A percentile compares a stretch with the other conserved stretches of the same genome.
Conservation (phyloP, 306 rosid species). For the Betula pendula region DNA sequence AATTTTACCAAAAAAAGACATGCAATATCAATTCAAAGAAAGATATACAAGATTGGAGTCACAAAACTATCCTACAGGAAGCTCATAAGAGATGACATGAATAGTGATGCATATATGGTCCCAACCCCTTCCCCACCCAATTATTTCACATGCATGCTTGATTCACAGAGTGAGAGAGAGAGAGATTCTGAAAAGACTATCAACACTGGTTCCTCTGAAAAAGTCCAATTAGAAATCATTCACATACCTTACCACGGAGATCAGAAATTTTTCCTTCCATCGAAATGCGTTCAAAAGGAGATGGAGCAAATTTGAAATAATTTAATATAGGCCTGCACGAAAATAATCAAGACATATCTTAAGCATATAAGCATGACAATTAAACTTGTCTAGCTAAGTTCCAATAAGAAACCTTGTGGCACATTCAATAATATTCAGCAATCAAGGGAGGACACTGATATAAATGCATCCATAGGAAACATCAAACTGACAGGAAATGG, state of each 20-base stretch:
- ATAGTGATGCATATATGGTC: background rate
- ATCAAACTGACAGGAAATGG: background rate
- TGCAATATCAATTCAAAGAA: background rate
- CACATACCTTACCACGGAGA: slow-evolving; percentile 44
- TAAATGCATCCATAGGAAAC: background rate
- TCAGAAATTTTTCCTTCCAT: slow-evolving; percentile 26
- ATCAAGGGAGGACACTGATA: background rate
- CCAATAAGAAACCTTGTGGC: background rate
- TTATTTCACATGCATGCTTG: background rate
- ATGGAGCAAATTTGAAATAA: slow-evolving; percentile 75
- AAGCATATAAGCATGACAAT: slow-evolving; percentile 21
- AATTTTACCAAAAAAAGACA: background rate
- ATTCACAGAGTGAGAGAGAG: background rate
- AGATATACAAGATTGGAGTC: background rate
- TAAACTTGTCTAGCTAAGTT: background rate
- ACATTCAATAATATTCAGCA: background rate
- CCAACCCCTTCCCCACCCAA: background rate
- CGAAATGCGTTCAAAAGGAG: slow-evolving; percentile 75
- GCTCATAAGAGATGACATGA: background rate
- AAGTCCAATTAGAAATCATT: background rate
- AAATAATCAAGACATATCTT: slow-evolving; percentile 9
- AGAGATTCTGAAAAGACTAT: slow-evolving; percentile 4
- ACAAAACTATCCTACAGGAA: background rate
- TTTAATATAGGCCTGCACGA: slow-evolving; percentile 62
- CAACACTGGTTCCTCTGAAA: background rate